Base-by-base conservation (phyloP, 257 asterid species). In the Forsythia viridissima region DNA sequence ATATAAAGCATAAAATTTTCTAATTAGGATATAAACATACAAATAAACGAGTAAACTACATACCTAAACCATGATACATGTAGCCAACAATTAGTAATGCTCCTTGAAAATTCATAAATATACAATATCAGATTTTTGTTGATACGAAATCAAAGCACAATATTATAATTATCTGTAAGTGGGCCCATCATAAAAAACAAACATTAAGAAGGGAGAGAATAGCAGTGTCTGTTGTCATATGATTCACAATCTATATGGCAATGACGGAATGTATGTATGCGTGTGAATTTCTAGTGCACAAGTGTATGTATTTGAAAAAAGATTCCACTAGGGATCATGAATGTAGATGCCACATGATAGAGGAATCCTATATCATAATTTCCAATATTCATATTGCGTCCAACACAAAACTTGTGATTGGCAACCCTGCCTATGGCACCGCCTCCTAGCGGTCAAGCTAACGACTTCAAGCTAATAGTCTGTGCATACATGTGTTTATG, bases 41-140 rank as follows among this genome's bases (percentile, higher is more conserved):
- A 63, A 63, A 63, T 63, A 1, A 20, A 63, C 9, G 69, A 16
- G 69, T 5, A 63, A 61, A 61, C 69, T 24, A 21, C 38, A 21
- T 20, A 74, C 69, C 70, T 52, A 51, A 72, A 63, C 69, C 69
- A 74, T 74, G 78, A 57, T 74, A 55, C 46, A 74, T 20, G 48
- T 74, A 74, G 20, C 70, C 78, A 57, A 59, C 55, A 44, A 72
- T 72, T 37, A 72, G 65, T 18, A 72, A 12, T 44, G 63, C 76
- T 46, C 76, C 76, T 65, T 72, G 76, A 72, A 72, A 72, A 72
- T 72, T 24, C 63, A 72, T 24, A 57, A 20, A 72, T 24, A 36
- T 12, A 46, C 21, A 18, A 36, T 4, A 72, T 72, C 24, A 4
- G 42, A 20, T 71, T 71, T 48, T 37, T 24, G 73, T 52, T 24